A percentile compares a stretch with the other conserved stretches of the same genome.
These are phyloP conservation scores for Suhomyces pyralidae DNA, from an alignment of 805 yeast species.

Conservation along the genomic window DNA sequence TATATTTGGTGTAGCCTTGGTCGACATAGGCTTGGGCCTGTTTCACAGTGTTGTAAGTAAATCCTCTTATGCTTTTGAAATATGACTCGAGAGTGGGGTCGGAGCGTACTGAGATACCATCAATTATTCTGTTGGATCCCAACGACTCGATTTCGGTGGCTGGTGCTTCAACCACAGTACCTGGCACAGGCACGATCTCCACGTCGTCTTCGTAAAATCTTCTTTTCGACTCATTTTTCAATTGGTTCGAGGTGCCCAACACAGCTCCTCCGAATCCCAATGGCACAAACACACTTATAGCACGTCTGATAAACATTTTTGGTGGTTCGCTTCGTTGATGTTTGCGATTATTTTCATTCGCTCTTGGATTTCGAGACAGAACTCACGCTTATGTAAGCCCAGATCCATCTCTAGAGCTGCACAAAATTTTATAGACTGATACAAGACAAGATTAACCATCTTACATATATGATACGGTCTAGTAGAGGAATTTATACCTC, in stretches of 20 bases:
- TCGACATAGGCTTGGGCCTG: conserved; percentile 35
- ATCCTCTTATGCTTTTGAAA: conserved; percentile 48
- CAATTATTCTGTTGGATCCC: conserved; percentile 48
- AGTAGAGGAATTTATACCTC: not conserved
- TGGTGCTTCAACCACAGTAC: conserved; percentile 45
- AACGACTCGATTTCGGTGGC: conserved; percentile 40
- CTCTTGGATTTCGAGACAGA: not conserved
- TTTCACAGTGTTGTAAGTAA: conserved; percentile 30
- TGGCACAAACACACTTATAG: not conserved
- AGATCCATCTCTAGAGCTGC: not conserved
- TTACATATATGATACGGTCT: not conserved
- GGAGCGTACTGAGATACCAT: conserved; percentile 58
- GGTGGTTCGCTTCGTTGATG: not conserved
- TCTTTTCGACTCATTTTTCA: conserved; percentile 25
- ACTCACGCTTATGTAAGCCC: not conserved
- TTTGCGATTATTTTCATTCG: not conserved
- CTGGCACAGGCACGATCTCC: conserved; percentile 47
- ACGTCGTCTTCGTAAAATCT: conserved; percentile 51
- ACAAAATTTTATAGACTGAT: not conserved
- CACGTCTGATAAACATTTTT: conserved; percentile 2
- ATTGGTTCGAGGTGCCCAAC: not conserved
- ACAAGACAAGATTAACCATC: too few species aligned
- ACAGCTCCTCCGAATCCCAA: not conserved
- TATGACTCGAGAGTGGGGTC: conserved; percentile 46
- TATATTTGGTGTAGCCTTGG: conserved; percentile 47